Conservation (phyloP, 192 early-diverging fungal genomes). For the Backusella tarrabulga region DNA sequence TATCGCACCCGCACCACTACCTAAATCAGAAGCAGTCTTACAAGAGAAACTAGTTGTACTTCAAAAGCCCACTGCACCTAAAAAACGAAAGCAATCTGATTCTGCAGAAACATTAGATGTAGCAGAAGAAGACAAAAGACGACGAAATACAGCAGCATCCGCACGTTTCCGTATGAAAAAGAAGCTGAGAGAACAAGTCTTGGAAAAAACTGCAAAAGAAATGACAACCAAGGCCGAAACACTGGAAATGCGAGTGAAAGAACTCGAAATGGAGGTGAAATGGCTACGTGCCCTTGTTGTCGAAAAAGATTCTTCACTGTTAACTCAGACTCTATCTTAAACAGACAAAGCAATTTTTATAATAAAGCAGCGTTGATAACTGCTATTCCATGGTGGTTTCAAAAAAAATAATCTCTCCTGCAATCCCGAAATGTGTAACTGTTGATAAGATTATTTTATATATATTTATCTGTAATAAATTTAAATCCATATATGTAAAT, state of each 20-base stretch:
- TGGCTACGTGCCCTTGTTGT: conserved; percentile 62
- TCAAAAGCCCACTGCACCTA: background rate
- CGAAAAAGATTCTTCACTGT: conserved; percentile 36
- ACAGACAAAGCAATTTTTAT: background rate
- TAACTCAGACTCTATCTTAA: background rate
- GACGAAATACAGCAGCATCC: conserved; percentile 93
- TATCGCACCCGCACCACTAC: conserved; percentile 11
- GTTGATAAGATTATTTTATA: no score
- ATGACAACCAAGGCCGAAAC: conserved; percentile 72
- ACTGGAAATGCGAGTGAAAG: conserved; percentile 77
- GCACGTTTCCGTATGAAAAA: conserved; percentile 97
- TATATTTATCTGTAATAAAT: background rate
- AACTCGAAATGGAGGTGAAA: conserved; percentile 89
- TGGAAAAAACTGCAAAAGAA: conserved; percentile 79
- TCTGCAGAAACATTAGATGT: background rate
- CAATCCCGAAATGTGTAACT: background rate
- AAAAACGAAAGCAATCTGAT: background rate
- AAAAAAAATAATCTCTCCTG: background rate
- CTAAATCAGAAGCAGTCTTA: background rate
- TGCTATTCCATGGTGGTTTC: background rate
- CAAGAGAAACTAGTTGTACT: background rate
- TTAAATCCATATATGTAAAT: background rate
- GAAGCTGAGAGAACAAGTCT: conserved; percentile 82
- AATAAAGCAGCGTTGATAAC: background rate
- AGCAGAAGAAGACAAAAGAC: conserved; percentile 80